Base-by-base conservation (phyloP, 306 rosid genomes). In the Castanospermum australe region DNA sequence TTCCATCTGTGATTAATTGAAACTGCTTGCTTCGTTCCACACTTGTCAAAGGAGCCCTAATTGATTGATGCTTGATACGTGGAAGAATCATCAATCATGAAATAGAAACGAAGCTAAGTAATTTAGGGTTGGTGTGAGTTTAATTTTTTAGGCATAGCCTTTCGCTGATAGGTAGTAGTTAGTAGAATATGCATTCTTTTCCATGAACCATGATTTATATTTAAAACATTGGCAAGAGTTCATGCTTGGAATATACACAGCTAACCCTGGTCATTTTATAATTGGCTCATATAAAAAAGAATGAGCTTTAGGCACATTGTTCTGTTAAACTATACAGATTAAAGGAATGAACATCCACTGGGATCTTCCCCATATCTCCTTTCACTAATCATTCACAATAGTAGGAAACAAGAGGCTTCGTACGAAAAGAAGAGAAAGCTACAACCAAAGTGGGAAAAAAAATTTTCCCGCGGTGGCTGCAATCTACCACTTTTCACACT, bases 351-450 rank as follows among this genome's bases (percentile, higher is more conserved):
- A 61, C 20, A 84, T 79, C 82, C 60, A 81, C 20, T n/a, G 81
- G 85, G 78, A 84, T 88, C 84, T 66, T 76, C 44, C 36, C 77
- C 78, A 75, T 66, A 65, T 76, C 84, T 65, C 41, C 75, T 81
- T 79, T 62, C 82, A 68, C 71, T 78, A 82, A 90, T 90, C 89
- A 88, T 85, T 84, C 82, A 82, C 17, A 66, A 41, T 55, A 61
- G 79, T 17, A 55, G 78, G 83, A 67, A 75, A 84, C 41, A 66
- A 68, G 81, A 81, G 67, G 51, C 41, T 73, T 79, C 73, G 84
- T 83, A 76, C 74, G 67, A 83, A 89, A 84, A 92, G 84, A 89
- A 75, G 94, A 82, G 86, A 92, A 87, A 89, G 90, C 57, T 68
- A 61, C 80, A 67, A 8, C 55, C 56, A 38, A 64, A 36, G 67